These are phyloP conservation scores for Dalbergia cultrata DNA, from an alignment of 306 rosid genomes.

Conservation along the genomic window DNA sequence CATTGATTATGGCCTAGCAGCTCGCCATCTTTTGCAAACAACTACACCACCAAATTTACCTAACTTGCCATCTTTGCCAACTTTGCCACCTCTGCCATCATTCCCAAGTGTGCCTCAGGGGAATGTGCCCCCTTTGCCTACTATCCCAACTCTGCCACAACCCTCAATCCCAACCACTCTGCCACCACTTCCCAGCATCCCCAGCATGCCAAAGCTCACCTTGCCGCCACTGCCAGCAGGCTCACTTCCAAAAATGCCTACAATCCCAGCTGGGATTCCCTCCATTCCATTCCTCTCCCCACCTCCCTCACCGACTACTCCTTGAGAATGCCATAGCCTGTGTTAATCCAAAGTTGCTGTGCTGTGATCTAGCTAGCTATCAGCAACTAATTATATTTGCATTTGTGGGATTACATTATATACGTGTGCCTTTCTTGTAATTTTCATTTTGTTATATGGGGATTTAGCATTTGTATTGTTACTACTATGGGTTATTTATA, in stretches of 20 bases:
- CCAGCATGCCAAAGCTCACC: not conserved
- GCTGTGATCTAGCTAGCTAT: not conserved
- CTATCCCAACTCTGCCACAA: constrained; percentile 26
- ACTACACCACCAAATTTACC: constrained; percentile 17
- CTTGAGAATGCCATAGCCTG: not conserved
- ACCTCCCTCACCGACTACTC: constrained; percentile 22
- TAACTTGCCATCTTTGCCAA: constrained; percentile 5
- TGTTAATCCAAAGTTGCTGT: not conserved
- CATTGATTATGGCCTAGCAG: constrained; percentile 18
- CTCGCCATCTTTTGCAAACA: constrained; percentile 27
- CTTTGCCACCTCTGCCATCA: constrained; percentile 26
- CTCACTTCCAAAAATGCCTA: constrained; percentile 17
- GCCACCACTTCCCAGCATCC: constrained; percentile 18
- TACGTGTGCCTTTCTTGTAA: not conserved
- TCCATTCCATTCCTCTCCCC: constrained; percentile 38
- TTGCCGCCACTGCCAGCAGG: constrained; percentile 5
- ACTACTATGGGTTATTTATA: not conserved
- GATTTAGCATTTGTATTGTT: not conserved
- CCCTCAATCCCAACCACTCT: not conserved
- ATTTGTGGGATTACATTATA: not conserved
- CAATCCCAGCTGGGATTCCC: constrained; percentile 21
- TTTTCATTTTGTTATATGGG: not conserved
- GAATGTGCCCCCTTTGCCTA: not conserved
- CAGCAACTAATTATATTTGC: not conserved
- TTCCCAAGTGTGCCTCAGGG: constrained; percentile 10